Conservation (phyloP, 495 filamentous ascomycete species). For the Xylaria scruposa region DNA sequence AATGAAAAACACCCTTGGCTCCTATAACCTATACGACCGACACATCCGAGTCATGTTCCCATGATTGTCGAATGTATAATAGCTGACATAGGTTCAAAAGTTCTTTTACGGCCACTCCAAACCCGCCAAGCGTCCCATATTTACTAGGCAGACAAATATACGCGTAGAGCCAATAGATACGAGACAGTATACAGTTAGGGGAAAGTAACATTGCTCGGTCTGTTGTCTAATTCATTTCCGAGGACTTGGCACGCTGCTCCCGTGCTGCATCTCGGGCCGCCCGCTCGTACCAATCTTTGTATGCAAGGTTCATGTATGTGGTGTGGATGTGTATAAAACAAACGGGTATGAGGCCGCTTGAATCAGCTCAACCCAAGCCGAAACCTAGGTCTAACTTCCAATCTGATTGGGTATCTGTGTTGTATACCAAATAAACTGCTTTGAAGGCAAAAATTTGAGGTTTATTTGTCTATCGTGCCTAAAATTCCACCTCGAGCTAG, state of each 20-base stretch:
- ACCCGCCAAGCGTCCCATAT: neutral
- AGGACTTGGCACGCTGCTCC: conserved; percentile 16
- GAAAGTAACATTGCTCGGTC: neutral
- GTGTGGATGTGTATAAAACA: conserved; percentile 7
- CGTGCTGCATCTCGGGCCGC: conserved; percentile 27
- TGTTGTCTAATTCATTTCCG: neutral
- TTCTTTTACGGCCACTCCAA: neutral
- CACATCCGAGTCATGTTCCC: neutral
- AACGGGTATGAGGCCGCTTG: neutral
- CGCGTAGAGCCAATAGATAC: neutral
- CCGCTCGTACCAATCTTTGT: neutral
- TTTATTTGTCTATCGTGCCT: neutral
- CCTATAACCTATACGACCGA: conserved; percentile 6
- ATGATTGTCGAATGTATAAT: neutral
- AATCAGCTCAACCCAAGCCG: neutral
- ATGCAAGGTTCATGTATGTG: neutral
- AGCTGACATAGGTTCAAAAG: neutral
- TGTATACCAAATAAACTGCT: neutral
- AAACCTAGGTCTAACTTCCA: neutral
- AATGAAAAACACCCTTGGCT: neutral
- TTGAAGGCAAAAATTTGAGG: neutral
- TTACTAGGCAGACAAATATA: neutral
- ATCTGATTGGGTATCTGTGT: neutral
- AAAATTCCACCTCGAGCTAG: neutral
- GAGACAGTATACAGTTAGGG: neutral